Base-by-base conservation (phyloP, 306 rosid genomes). In the Rosa multiflora region DNA sequence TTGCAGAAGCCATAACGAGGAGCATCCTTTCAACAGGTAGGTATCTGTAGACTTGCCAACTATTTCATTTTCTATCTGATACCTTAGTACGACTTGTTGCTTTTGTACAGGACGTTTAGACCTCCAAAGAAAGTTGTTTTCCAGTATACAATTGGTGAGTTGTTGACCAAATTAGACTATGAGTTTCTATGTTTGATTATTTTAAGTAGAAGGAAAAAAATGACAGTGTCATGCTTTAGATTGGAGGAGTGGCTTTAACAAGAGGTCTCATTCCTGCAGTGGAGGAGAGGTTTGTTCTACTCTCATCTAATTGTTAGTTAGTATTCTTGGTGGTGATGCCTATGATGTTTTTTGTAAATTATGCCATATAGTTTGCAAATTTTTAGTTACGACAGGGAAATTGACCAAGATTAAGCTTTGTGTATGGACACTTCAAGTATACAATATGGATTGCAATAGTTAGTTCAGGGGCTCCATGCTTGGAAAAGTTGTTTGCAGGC, bases 61-160 rank as follows among this genome's bases (percentile, higher is more conserved):
- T 67, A 5, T 18, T 18, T 40, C 40, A 62, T 48, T 35, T 69
- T 32, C 63, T 76, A 47, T 58, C 66, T 14, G 80, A 73, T 73
- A 77, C 81, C 76, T 73, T 75, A 73, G 72, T 74, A 67, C 64
- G 78, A 70, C 72, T 76, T 73, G 69, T 74, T 82, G 53, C 64
- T 83, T 76, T 77, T 29, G 70, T 83, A 78, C 91, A 94, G 98
- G 98, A 72, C 98, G 97, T 42, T 91, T 95, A 73, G 99, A 95
- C 84, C 95, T 95, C 81, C 98, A 91, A 79, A 91, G 94, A 80
- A 95, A 92, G 86, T 84, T 95, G 88, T 95, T 95, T 75, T 95
- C 93, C 84, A 95, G 99, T 87, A 92, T 95, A 85, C 99, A 88
- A 78, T 83, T 95, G 97, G 97, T 95, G 81, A 86, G 97, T 83